Evolutionary conservation across 2,329 filamentous ascomycete genomes (phyloP), one percentile per base, ranked within the genome.

Genomic region (Davidsoniella eucalypti): DNA sequence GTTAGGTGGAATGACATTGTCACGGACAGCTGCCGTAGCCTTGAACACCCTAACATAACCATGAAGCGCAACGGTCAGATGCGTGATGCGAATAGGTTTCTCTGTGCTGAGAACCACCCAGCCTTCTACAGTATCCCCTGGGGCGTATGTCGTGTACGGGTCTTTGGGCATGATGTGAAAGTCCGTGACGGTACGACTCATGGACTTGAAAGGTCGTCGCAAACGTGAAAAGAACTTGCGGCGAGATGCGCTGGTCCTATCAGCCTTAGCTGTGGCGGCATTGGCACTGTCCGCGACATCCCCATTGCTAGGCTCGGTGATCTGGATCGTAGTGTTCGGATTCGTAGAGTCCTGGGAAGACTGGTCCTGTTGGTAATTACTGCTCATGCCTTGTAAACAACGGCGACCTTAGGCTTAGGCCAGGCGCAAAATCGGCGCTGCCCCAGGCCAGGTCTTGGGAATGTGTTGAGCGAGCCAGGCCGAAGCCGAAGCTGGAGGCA

Each of bases 31-130:
- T 44, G 73, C 72, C 37, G 77, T 73, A 57, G 78, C 82, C 64
- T 84, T 87, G 67, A 79, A 85, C 44, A 88, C 83, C 60, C 84
- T 80, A 51, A 86, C 83, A 62, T 80, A 87, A 54, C 85, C 85
- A 61, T 87, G 82, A 49, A 92, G 67, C 54, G 79, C 76, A 55
- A 90, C 81, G 9, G 83, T 84, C 45, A 92, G 70, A 66, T 92
- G 85, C 6, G 85, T 90, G 58, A 92, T 77, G 57, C 83, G 74
- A 54, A 87, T 66, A 16, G 84, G 80, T 63, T 87, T 87, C 58
- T 82, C 68, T 36, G 87, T 74, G 51, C 78, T 81, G 57, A 90
- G 67, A 54, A 85, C 71, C 44, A 90, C 83, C 55, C 75, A 75
- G 49, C 85, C 85, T 52, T 73, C 76, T 44, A 92, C 82, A 56